Evolutionary conservation across 2,329 filamentous ascomycete species (phyloP), one percentile per base, ranked within the genome.

Genomic region (Sphaerulina vaccinii): DNA sequence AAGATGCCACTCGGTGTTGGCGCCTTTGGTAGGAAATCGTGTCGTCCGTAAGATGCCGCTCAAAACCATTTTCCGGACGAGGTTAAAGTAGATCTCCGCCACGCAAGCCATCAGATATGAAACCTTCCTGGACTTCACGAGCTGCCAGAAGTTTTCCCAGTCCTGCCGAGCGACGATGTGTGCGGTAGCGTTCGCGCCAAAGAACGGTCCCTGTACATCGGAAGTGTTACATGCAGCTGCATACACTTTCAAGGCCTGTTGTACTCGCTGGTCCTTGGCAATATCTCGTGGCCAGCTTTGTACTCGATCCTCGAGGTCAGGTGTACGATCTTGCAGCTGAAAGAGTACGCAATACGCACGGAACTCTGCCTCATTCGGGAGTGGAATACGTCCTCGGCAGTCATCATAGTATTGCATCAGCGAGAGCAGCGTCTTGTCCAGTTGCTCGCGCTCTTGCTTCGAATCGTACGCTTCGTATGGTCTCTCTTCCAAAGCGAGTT

Each of bases 81-180:
- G 70, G 48, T 79, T 79, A 68, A 86, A 85, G 55, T 80, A 79
- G 9, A 83, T 78, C 60, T 85, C 83, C 1, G 81, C 79, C 19
- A 83, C 80, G 65, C 83, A 85, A 6, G 78, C 82, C 77, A 83
- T 81, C 6, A 85, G 69, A 60, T 84, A 86, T 0, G 82, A 80
- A 1, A 82, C 75, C 24, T 73, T 70, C 3, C 72, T 71, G 1
- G 81, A 84, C 48, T 73, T 71, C 36, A 85, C 66, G 15, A 82
- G 61, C 8, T 70, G 73, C 74, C 83, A 86, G 59, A 85, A 85
- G 2, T 73, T 71, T 41, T 75, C 69, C 66, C 79, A 82, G 54
- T 84, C 81, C 21, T 78, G 78, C 55, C 81, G 79, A 5, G 79
- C 81, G 48, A 82, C 75, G 6, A 76, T 69, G 59, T 79, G 79